Evolutionary conservation across 306 rosid species (phyloP).

Genomic region (Rosa rugosa): DNA sequence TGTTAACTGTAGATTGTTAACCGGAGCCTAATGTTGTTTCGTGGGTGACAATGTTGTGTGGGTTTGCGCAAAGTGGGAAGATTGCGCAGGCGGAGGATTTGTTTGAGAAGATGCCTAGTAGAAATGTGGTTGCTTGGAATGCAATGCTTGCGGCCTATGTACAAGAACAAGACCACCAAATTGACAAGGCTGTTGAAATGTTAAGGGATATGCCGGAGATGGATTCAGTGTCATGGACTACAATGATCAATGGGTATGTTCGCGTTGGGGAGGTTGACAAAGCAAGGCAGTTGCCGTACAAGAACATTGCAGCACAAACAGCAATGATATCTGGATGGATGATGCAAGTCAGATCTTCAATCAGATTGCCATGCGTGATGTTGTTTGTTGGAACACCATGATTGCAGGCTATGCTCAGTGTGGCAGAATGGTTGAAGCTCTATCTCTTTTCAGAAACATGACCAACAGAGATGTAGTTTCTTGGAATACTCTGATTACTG

Average conservation of each 20-base stretch:
- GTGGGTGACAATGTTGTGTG: constrained; percentile 45
- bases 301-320: constrained; percentile 66
- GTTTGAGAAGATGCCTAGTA: constrained; percentile 59
- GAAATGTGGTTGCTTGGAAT: constrained; percentile 84
- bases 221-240: constrained; percentile 79
- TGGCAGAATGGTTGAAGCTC: constrained; percentile 69
- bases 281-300: constrained; percentile 55
- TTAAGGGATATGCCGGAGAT: constrained; percentile 59
- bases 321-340: constrained; percentile 61
- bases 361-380: constrained; percentile 43
- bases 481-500: constrained; percentile 79
- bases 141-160: constrained; percentile 79
- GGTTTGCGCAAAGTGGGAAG: constrained; percentile 24
- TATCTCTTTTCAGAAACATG: constrained; percentile 55
- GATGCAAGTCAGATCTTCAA: constrained; percentile 61
- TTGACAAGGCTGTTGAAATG: constrained; percentile 56
- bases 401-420: constrained; percentile 64
- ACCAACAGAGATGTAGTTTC: constrained; percentile 55
- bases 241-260: constrained; percentile 64
- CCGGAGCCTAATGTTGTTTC: too few species aligned
- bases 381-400: constrained; percentile 84
- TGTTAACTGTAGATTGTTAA: too few species aligned
- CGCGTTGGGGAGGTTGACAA: constrained; percentile 61
- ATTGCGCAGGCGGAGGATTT: constrained; percentile 49
- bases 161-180: constrained; percentile 51